phyloP scores from a whole-genome alignment of 2,329 filamentous ascomycete species.

The Exserohilum turcica region DNA sequence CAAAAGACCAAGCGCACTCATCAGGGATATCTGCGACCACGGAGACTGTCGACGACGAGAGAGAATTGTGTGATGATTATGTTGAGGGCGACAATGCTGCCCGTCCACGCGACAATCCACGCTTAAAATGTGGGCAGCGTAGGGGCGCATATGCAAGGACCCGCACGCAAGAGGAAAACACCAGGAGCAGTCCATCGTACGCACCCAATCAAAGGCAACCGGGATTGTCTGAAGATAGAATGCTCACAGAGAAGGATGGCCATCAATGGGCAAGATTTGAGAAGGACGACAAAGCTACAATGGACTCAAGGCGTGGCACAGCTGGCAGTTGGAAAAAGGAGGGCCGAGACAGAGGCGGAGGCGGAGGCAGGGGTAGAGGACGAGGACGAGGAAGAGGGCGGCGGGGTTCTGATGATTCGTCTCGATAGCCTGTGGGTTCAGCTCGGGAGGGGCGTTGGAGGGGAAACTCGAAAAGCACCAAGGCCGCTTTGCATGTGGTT shows the following conservation, averaged over 20 bases:
- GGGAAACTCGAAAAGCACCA: too few relatives aligned
- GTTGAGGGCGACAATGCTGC: background rate
- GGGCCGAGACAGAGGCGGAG: background rate
- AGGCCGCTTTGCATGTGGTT: too few relatives aligned
- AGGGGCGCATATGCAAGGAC: background rate
- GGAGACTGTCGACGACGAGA: background rate
- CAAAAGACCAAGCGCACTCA: background rate
- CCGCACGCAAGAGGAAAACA: background rate
- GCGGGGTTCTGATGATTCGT: background rate
- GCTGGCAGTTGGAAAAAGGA: background rate
- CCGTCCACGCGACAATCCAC: background rate
- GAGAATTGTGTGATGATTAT: background rate
- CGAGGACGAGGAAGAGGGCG: background rate
- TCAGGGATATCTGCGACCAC: background rate
- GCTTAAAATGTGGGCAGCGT: background rate
- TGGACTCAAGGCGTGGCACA: background rate
- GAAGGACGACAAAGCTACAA: background rate
- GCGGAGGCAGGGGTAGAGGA: background rate
- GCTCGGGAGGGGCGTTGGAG: background rate
- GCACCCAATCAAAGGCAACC: background rate
- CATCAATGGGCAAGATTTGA: constrained; percentile 1
- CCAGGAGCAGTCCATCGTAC: too few relatives aligned
- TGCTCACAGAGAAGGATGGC: background rate
- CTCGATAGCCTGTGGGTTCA: background rate
- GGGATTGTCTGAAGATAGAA: background rate